A percentile compares a stretch with the other conserved stretches of the same genome.
phyloP scores from a whole-genome alignment of 2,329 filamentous ascomycete species.

The Zasmidium angulare region DNA sequence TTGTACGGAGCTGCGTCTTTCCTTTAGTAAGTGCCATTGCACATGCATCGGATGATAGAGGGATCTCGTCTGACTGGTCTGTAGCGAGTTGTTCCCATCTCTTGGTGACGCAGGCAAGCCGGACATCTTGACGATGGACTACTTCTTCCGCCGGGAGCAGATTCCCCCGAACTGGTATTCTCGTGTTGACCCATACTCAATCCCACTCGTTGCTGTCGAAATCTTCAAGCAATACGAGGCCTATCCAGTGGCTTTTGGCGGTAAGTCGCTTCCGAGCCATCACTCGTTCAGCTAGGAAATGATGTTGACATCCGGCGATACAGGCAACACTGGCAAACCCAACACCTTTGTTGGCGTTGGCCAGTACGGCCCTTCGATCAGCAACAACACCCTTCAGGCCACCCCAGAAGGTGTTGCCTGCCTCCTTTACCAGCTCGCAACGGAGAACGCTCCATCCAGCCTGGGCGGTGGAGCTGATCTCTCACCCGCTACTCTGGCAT shows the following conservation, averaged over 20 bases:
- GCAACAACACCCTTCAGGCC: conserved; percentile 37
- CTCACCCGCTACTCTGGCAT: conserved; percentile 10
- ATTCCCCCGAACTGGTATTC: conserved; percentile 39
- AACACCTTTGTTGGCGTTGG: conserved; percentile 36
- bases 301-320: too few species aligned
- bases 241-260: conserved; percentile 39
- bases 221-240: conserved; percentile 43
- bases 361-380: conserved; percentile 37
- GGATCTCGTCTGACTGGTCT: background rate
- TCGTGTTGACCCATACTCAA: conserved; percentile 37
- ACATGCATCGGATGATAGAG: background rate
- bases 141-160: conserved; percentile 43
- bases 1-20: conserved; percentile 46
- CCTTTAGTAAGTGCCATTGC: conserved; percentile 34
- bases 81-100: conserved; percentile 39
- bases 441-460: conserved; percentile 25
- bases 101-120: conserved; percentile 15
- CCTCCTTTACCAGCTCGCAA: conserved; percentile 44
- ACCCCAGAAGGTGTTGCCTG: conserved; percentile 35
- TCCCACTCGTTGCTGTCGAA: conserved; percentile 38
- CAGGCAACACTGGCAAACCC: conserved; percentile 6
- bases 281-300: too few species aligned
- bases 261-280: conserved; percentile 30
- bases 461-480: conserved; percentile 15
- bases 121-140: conserved; percentile 25